Evolutionary conservation across 2,329 filamentous ascomycete species (phyloP), one percentile per base, ranked within the genome.

Genomic region (Malbranchea zuffiana): DNA sequence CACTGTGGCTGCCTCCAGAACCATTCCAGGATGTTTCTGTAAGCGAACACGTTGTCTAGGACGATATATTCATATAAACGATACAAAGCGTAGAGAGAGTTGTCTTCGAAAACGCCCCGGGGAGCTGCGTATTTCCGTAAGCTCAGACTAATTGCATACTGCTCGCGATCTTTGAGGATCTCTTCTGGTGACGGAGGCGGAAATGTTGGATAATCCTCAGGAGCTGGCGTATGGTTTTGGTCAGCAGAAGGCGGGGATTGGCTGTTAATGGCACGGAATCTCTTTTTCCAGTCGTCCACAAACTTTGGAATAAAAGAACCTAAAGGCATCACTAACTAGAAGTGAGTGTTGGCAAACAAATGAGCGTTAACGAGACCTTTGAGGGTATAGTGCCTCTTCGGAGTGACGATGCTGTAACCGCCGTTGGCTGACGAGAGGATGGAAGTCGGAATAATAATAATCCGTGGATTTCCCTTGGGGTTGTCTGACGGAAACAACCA

Each of bases 1-100:
- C 35, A 38, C 3, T 27, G 15, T 15, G 27, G 24, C 10, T 20
- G 20, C 7, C 18, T 16, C 25, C 25, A 37, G 17, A 38, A 38
- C 10, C 21, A 40, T 23, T 40, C 37, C 13, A 40, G 34, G 7
- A 30, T 31, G 18, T 23, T 40, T 15, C 37, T 20, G 17, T 28
- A 18, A 12, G 16, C 16, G n/a, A n/a, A 24, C 12, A 26, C 29
- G 4, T 40, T n/a, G 30, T 25, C 37, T 4, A 25, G 12, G 4
- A 40, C 18, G 10, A 35, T 3, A 18, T 35, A 30, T 13, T 40
- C 37, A 27, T 40, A 34, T 8, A 35, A 17, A n/a, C 32, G 30
- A 17, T 40, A 34, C 13, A 40, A 19, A 6, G 32, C 28, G 28
- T 33, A 28, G 5, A 37, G 34, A 12, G 34, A n/a, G 18, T 21